A percentile compares a stretch with the other conserved stretches of the same genome.
Conservation (phyloP, 1,284 basidiomycete species). For the Ceratobasidium papillatum region DNA sequence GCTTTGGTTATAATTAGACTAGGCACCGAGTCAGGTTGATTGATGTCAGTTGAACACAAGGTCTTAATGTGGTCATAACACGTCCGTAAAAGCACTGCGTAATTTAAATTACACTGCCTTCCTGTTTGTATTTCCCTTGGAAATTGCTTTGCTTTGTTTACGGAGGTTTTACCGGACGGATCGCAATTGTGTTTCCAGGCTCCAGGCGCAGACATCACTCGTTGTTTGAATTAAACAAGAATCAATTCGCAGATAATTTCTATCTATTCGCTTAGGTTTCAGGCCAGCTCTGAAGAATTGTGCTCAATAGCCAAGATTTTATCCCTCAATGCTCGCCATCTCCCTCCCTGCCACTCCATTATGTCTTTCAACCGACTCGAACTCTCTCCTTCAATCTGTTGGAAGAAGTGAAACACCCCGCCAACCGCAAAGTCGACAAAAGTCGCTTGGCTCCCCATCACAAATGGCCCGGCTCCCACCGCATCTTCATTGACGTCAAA, state of each 20-base stretch:
- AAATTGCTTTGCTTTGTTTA: no score
- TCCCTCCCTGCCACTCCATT: constrained; percentile 14
- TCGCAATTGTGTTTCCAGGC: no score
- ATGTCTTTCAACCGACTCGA: constrained; percentile 9
- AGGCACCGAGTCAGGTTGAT: no score
- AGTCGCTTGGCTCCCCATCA: constrained; percentile 3
- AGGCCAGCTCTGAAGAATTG: background rate
- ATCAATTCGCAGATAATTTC: no score
- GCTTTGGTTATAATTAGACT: no score
- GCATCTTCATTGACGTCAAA: background rate
- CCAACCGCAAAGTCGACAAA: constrained; percentile 21
- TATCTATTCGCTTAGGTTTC: background rate
- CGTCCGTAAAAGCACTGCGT: background rate
- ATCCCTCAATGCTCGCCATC: constrained; percentile 1
- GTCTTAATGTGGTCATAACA: no score
- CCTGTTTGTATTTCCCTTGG: no score
- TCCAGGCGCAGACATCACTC: no score
- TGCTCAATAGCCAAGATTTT: background rate
- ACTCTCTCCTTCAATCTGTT: background rate
- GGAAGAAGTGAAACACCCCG: constrained; percentile 5
- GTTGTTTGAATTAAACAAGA: no score
- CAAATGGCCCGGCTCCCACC: constrained; percentile 2
- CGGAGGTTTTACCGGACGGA: no score
- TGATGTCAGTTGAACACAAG: no score
- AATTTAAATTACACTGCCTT: background rate